A percentile compares a stretch with the other conserved stretches of the same genome.
Evolutionary conservation across 1,284 basidiomycete species (phyloP).

Genomic region (Cutaneotrichosporon cutaneum): DNA sequence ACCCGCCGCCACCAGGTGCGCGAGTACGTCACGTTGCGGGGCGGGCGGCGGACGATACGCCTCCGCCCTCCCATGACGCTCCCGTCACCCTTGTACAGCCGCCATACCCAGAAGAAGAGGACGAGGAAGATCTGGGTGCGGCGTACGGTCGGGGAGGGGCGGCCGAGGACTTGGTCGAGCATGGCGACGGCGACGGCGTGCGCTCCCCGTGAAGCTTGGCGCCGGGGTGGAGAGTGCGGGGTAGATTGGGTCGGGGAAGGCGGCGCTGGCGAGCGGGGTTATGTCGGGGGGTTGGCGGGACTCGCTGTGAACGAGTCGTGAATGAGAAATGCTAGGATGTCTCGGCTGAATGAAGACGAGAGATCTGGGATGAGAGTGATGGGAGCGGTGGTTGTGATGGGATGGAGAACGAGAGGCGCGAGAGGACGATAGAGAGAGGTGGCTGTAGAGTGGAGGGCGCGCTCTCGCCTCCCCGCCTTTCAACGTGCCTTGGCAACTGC

Average conservation of each 20-base stretch:
- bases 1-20: conserved; percentile 26
- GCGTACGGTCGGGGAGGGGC: conserved; percentile 72
- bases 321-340: no score
- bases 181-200: conserved; percentile 53
- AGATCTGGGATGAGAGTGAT: no score
- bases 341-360: no score
- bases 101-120: conserved; percentile 84
- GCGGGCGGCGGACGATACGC: background rate
- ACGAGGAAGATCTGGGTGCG: conserved; percentile 78
- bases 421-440: no score
- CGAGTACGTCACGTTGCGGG: background rate
- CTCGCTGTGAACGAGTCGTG: no score
- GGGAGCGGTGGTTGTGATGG: no score
- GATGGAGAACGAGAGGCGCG: no score
- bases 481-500: no score
- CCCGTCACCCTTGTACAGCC: conserved; percentile 69
- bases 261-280: no score
- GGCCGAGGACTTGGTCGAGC: conserved; percentile 80
- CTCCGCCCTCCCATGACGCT: conserved; percentile 46
- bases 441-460: no score
- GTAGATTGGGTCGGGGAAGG: background rate
- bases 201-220: conserved; percentile 2
- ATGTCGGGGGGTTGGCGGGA: background rate
- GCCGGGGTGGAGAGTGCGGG: no score
- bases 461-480: no score